Conservation (phyloP, 371 early-diverging fungal genomes). For the Paraphysoderma sedebokerense region DNA sequence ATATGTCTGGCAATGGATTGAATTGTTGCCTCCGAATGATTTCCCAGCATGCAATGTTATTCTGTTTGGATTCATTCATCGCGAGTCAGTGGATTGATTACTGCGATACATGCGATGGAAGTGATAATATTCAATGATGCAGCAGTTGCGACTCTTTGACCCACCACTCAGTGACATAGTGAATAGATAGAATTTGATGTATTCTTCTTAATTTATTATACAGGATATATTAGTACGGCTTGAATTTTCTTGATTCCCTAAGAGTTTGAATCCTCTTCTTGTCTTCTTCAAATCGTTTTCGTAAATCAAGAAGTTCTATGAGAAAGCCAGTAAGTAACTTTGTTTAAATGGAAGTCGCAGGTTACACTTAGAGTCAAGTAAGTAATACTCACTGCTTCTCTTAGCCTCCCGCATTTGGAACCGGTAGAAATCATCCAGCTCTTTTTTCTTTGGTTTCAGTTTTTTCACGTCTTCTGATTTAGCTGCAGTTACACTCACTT, state of each 20-base stretch:
- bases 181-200: too few relatives aligned
- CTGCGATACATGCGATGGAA: too few relatives aligned
- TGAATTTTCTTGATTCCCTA: slow-evolving; percentile 63
- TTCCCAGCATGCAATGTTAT: too few relatives aligned
- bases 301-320: slow-evolving; percentile 63
- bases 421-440: slow-evolving; percentile 73
- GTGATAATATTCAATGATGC: too few relatives aligned
- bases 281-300: slow-evolving; percentile 83
- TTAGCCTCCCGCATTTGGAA: slow-evolving; percentile 87
- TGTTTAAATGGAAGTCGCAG: too few relatives aligned
- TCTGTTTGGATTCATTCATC: too few relatives aligned
- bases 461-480: slow-evolving; percentile 13
- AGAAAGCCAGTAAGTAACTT: not conserved
- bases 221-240: slow-evolving; percentile 90
- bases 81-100: too few relatives aligned
- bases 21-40: too few relatives aligned
- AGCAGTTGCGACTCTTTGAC: too few relatives aligned
- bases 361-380: not conserved
- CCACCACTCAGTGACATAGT: too few relatives aligned
- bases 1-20: too few relatives aligned
- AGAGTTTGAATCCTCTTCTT: slow-evolving; percentile 62
- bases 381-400: slow-evolving; percentile 43
- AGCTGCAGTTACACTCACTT: slow-evolving; percentile 9
- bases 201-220: too few relatives aligned
- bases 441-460: slow-evolving; percentile 41